Evolutionary conservation across 345 rosid genomes (phyloP).

Genomic region (Toxicodendron radicans): DNA sequence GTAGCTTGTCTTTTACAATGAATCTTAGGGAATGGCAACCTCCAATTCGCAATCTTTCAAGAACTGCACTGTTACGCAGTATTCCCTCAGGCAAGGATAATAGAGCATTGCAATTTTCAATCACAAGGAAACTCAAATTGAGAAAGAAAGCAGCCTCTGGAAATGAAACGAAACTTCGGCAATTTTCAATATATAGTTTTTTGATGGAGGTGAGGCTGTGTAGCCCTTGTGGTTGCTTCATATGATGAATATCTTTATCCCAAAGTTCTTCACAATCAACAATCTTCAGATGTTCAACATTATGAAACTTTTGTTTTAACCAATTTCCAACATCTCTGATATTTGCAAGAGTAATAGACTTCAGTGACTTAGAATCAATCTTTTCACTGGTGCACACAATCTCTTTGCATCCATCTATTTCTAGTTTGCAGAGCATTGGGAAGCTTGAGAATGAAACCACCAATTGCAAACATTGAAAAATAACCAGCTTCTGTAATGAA

Average conservation of each 20-base stretch:
- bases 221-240: background rate
- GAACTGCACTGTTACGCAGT: background rate
- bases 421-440: background rate
- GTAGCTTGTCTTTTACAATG: background rate
- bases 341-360: background rate
- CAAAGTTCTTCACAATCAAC: background rate
- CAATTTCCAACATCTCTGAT: background rate
- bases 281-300: background rate
- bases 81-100: background rate
- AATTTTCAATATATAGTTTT: background rate
- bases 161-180: background rate
- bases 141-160: background rate
- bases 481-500: background rate
- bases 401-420: background rate
- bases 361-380: background rate
- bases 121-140: background rate
- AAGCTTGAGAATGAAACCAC: background rate
- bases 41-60: background rate
- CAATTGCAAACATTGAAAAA: background rate
- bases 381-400: background rate
- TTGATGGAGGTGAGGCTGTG: background rate
- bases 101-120: background rate
- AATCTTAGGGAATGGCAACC: conserved; percentile 1
- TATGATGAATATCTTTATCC: background rate
- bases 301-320: background rate